Base-by-base conservation (phyloP, 164 flowering plant species). In the Kalanchoe fedtschenkoi region DNA sequence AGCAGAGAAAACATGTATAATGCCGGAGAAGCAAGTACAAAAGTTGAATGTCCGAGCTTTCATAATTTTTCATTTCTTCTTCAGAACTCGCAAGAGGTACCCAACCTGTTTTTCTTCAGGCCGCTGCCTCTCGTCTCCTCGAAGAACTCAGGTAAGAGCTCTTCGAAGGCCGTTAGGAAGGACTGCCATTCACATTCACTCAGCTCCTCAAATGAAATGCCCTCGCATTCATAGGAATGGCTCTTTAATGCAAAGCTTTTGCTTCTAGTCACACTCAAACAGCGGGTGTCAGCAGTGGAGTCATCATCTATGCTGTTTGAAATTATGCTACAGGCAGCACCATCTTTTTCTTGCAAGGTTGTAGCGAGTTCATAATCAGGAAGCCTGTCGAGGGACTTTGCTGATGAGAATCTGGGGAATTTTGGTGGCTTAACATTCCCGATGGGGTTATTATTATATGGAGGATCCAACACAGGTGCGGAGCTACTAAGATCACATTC, bases 51-150 rank as follows among this genome's bases (percentile, higher is more conserved):
- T 42, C 46, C 46, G n/a, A 0, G 46, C n/a, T 42, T 2, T 42
- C 6, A 42, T 42, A 42, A 42, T 15, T 42, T 16, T 16, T 30
- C 11, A 34, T 4, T 16, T 43, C n/a, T 30, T 13, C 60, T 58
- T 78, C 69, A 83, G 63, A 80, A 81, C 61, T 76, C 63, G 72
- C 87, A 84, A 51, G 86, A 83, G 65, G 77, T 75, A 65, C 85
- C 87, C 70, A 85, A 70, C 73, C 83, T 77, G 54, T 47, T 47
- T 63, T 80, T 80, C 72, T 73, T 83, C 65, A 73, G 59, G 51
- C 74, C 65, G 68, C 62, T 71, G 66, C 67, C 68, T 68, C 71
- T 78, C 19, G 70, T 68, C 34, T 34, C 70, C 75, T 86, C 85
- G 43, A 89, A 76, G 0, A 73, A 79, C 63, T 81, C 69, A 0